Evolutionary conservation across 768 basidiomycete species (phyloP).

Genomic region (Calocybe indica): DNA sequence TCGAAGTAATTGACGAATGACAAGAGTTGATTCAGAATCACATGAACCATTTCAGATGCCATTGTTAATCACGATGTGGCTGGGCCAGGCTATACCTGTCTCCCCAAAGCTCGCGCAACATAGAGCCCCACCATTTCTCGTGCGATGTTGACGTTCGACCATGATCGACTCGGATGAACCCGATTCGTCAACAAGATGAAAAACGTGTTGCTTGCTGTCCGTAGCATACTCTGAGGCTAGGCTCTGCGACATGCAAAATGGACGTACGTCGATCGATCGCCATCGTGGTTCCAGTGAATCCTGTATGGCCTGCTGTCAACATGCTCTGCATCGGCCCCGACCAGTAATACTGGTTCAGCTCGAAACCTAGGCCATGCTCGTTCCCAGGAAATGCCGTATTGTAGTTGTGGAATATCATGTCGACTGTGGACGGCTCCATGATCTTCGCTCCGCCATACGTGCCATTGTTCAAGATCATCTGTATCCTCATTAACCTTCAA

Average conservation of each 20-base stretch:
- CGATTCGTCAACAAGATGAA: constrained; percentile 19
- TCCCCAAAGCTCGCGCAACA: constrained; percentile 15
- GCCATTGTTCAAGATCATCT: constrained; percentile 25
- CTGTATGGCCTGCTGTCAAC: constrained; percentile 21
- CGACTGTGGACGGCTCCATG: constrained; percentile 18
- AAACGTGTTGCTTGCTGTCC: constrained; percentile 22
- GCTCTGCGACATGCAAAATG: background rate
- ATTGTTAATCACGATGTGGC: background rate
- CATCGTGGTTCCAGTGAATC: constrained; percentile 19
- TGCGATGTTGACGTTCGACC: constrained; percentile 21
- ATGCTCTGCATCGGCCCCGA: constrained; percentile 20
- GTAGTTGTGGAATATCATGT: constrained; percentile 21
- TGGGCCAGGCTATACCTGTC: constrained; percentile 2
- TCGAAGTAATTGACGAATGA: too few relatives aligned
- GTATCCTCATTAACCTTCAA: background rate
- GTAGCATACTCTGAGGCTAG: background rate
- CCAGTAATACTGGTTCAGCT: constrained; percentile 21
- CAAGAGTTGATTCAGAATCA: too few relatives aligned
- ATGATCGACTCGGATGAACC: constrained; percentile 21
- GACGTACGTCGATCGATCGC: constrained; percentile 21
- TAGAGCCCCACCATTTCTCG: constrained; percentile 15
- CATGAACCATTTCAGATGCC: too few relatives aligned
- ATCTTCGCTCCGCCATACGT: constrained; percentile 17
- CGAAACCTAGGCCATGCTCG: constrained; percentile 20
- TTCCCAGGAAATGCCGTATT: constrained; percentile 21